These are phyloP conservation scores for Blumeriella jaapii DNA, from an alignment of 2,329 filamentous ascomycete species.

Conservation along the genomic window DNA sequence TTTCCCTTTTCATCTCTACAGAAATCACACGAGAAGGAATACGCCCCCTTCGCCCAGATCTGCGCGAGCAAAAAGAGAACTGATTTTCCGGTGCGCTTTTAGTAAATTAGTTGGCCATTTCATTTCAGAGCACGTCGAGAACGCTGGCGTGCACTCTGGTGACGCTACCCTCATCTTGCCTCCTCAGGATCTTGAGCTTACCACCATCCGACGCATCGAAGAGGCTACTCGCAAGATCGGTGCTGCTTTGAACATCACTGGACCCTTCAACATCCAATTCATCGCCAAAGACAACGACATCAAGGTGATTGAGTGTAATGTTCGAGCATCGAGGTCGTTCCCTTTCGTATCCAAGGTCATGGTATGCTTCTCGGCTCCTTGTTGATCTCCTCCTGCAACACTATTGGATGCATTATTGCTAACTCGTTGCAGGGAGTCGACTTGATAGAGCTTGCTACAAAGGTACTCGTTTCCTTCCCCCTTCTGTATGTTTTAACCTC, in stretches of 20 bases:
- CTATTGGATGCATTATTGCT: no score
- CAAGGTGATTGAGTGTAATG: constrained; percentile 99
- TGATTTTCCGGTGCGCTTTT: constrained; percentile 28
- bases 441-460: constrained; percentile 96
- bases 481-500: no score
- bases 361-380: no score
- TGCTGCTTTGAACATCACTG: constrained; percentile 85
- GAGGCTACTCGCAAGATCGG: constrained; percentile 95
- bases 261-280: constrained; percentile 98
- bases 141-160: constrained; percentile 95
- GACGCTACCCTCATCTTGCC: constrained; percentile 93
- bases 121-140: constrained; percentile 97
- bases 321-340: constrained; percentile 90
- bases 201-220: constrained; percentile 83
- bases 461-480: no score
- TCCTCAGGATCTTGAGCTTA: constrained; percentile 80
- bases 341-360: constrained; percentile 98
- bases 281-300: constrained; percentile 99
- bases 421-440: no score
- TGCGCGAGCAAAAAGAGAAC: background rate
- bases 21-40: no score
- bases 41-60: background rate
- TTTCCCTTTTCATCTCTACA: no score
- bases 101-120: constrained; percentile 90
- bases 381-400: no score